Evolutionary conservation across 225 moss, liverwort and hornwort species (phyloP).

Genomic region (Bryoerythrophyllum caledonicum): DNA sequence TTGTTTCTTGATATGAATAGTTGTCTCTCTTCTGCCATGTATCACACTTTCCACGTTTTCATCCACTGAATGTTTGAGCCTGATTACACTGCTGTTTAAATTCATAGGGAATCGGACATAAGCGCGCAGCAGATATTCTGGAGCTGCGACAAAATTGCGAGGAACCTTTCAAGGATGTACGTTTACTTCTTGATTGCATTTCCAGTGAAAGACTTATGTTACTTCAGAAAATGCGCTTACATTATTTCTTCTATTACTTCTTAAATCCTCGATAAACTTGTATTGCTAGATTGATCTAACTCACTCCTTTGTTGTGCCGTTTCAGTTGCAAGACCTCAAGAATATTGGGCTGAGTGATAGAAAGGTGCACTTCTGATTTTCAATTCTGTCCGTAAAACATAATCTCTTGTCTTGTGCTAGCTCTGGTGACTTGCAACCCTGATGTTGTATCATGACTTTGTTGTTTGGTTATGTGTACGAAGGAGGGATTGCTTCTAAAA

Average conservation of each 20-base stretch:
- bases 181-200: background rate
- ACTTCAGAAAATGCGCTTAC: background rate
- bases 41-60: background rate
- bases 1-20: background rate
- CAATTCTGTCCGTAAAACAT: background rate
- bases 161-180: conserved; percentile 40
- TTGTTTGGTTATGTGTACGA: background rate
- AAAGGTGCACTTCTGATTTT: conserved; percentile 16
- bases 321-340: conserved; percentile 38
- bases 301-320: background rate
- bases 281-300: background rate
- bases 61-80: too few relatives aligned
- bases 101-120: conserved; percentile 37
- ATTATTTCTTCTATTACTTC: too few relatives aligned
- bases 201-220: background rate
- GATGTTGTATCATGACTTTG: background rate
- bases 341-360: conserved; percentile 35
- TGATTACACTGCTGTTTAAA: background rate
- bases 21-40: background rate
- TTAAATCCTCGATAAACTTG: background rate
- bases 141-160: conserved; percentile 17
- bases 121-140: conserved; percentile 29
- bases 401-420: background rate
- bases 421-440: background rate
- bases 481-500: background rate